Evolutionary conservation across 2,329 filamentous ascomycete genomes (phyloP).

Genomic region (Hypoxylon sp.): DNA sequence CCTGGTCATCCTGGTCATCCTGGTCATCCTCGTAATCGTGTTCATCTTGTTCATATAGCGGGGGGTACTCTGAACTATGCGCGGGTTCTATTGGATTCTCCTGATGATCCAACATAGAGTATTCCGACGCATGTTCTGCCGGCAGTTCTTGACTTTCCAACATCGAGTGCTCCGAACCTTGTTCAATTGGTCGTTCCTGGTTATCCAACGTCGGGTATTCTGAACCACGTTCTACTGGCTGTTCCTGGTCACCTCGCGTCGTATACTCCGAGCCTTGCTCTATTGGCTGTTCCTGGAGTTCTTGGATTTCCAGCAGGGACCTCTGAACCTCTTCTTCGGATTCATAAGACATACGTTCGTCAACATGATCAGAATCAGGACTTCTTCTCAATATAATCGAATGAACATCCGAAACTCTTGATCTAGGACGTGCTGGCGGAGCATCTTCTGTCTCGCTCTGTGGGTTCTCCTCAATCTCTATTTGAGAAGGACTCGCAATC

Average conservation of each 20-base stretch:
- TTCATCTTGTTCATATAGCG: slow-evolving; percentile 56
- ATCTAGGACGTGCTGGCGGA: slow-evolving; percentile 26
- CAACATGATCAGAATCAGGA: slow-evolving; percentile 19
- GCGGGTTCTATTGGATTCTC: not conserved
- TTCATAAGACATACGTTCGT: slow-evolving; percentile 19
- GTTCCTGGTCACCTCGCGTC: not conserved
- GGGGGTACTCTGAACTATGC: slow-evolving; percentile 61
- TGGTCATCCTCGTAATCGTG: slow-evolving; percentile 46
- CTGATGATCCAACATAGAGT: not conserved
- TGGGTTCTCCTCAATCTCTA: slow-evolving; percentile 53
- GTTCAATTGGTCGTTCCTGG: not conserved
- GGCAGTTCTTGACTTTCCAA: slow-evolving; percentile 5
- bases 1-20: slow-evolving; percentile 42
- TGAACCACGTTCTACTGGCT: not conserved
- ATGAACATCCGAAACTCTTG: slow-evolving; percentile 35
- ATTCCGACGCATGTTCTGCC: not conserved
- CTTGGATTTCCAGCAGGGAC: slow-evolving; percentile 18
- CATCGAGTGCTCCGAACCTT: not conserved
- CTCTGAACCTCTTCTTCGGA: slow-evolving; percentile 12
- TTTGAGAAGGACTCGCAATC: slow-evolving; percentile 52
- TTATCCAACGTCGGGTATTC: not conserved
- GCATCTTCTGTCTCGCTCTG: slow-evolving; percentile 48
- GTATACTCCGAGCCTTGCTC: not conserved
- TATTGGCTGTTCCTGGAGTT: slow-evolving; percentile 16
- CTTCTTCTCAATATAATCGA: slow-evolving; percentile 38